Percentiles rank a stretch among this genome's conserved stretches.
These are phyloP conservation scores for Ogataea henricii DNA, from an alignment of 805 yeast genomes.

Conservation along the genomic window DNA sequence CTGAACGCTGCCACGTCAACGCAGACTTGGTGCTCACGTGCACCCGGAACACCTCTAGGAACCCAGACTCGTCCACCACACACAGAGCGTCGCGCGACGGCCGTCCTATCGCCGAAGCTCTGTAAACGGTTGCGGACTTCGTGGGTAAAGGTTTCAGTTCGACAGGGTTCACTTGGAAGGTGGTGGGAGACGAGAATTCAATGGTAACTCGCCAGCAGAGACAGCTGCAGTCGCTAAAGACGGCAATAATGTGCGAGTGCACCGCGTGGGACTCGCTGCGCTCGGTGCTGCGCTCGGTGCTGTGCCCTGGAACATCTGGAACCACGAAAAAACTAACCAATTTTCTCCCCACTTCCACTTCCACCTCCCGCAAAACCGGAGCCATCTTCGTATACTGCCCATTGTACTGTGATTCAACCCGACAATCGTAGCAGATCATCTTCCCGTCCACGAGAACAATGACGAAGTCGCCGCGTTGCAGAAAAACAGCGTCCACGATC, in stretches of 20 bases:
- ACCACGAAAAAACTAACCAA: constrained; percentile 37
- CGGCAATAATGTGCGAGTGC: constrained; percentile 50
- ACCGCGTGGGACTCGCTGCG: constrained; percentile 25
- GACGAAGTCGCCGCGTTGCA: constrained; percentile 48
- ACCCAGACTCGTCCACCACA: constrained; percentile 54
- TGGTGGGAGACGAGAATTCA: constrained; percentile 21
- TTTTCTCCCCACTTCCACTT: no score
- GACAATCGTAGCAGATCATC: constrained; percentile 66
- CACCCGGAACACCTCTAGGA: constrained; percentile 50
- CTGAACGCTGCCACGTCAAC: constrained; percentile 56
- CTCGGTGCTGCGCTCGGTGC: no score
- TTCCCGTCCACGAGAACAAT: constrained; percentile 45
- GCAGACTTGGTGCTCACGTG: constrained; percentile 22
- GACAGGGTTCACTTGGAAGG: constrained; percentile 22
- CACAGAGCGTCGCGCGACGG: constrained; percentile 52
- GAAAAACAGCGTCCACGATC: constrained; percentile 49
- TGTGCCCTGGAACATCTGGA: no score
- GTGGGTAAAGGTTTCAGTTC: constrained; percentile 30
- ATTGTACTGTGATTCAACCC: constrained; percentile 23
- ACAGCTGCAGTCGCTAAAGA: constrained; percentile 42
- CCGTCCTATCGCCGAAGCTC: constrained; percentile 30
- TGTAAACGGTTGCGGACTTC: constrained; percentile 36
- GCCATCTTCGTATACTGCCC: constrained; percentile 29
- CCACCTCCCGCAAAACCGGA: constrained; percentile 14
- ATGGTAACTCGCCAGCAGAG: constrained; percentile 44